Evolutionary conservation across 352 stramenopile species (phyloP).

Genomic region (Pythium apleroticum): DNA sequence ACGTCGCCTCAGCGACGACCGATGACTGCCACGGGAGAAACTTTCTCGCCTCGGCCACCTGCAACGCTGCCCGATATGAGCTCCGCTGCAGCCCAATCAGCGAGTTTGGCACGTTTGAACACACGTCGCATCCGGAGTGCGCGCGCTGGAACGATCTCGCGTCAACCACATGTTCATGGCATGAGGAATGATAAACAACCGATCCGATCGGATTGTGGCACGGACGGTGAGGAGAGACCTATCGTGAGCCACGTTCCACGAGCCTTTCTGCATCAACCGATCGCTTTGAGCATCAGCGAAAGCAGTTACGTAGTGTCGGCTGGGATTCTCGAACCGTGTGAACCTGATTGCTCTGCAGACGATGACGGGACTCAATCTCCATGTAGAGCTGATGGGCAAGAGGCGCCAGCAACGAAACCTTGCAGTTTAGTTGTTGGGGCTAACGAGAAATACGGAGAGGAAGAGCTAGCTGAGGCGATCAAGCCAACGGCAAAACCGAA

Average conservation of each 20-base stretch:
- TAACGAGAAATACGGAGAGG: background rate
- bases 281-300: background rate
- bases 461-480: background rate
- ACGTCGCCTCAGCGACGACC: background rate
- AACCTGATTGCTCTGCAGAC: too few species aligned
- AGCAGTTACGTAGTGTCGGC: too few species aligned
- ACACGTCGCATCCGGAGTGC: background rate
- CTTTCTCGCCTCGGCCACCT: background rate
- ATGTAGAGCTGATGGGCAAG: too few species aligned
- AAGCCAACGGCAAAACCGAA: background rate
- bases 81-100: background rate
- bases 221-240: background rate
- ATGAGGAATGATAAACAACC: background rate
- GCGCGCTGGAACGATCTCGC: background rate
- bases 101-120: background rate
- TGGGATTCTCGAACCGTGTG: too few species aligned
- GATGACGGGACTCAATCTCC: too few species aligned
- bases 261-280: background rate
- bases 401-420: too few species aligned
- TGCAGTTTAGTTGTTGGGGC: too few species aligned
- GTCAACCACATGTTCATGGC: background rate
- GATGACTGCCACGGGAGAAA: background rate
- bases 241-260: background rate
- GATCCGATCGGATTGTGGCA: background rate
- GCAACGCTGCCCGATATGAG: background rate